Evolutionary conservation across 169 alveolate species (phyloP).

Genomic region (Plasmodium knowlesi): DNA sequence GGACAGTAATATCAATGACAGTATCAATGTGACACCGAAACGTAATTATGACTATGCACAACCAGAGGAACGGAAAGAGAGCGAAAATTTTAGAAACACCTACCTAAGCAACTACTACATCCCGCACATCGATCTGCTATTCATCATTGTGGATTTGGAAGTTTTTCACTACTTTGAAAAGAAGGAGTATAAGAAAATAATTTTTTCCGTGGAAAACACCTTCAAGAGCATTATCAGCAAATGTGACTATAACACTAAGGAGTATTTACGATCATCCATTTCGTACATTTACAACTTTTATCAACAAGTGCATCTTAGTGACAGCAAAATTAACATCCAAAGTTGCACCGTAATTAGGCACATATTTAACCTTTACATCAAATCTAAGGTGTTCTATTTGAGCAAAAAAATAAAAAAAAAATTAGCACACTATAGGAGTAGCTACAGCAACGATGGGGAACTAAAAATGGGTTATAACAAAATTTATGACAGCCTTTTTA

Average conservation of each 20-base stretch:
- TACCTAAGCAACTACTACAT: constrained; percentile 64
- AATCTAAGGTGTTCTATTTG: constrained; percentile 57
- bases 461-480: constrained; percentile 38
- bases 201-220: constrained; percentile 15
- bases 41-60: background rate
- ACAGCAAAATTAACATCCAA: constrained; percentile 48
- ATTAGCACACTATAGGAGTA: constrained; percentile 13
- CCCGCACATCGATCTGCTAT: constrained; percentile 66
- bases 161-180: constrained; percentile 51
- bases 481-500: constrained; percentile 13
- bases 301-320: constrained; percentile 53
- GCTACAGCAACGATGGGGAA: constrained; percentile 18
- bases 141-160: constrained; percentile 52
- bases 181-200: constrained; percentile 58
- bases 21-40: constrained; percentile 27
- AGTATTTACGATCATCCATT: constrained; percentile 70
- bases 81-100: constrained; percentile 18
- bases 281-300: constrained; percentile 68
- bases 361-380: constrained; percentile 20
- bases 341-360: constrained; percentile 65
- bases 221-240: constrained; percentile 33
- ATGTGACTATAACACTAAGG: constrained; percentile 76
- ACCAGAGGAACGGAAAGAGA: background rate
- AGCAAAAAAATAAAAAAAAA: constrained; percentile 66
- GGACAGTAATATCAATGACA: background rate